phyloP scores from a whole-genome alignment of 257 asterid species.

The Solanum chiquidenum region DNA sequence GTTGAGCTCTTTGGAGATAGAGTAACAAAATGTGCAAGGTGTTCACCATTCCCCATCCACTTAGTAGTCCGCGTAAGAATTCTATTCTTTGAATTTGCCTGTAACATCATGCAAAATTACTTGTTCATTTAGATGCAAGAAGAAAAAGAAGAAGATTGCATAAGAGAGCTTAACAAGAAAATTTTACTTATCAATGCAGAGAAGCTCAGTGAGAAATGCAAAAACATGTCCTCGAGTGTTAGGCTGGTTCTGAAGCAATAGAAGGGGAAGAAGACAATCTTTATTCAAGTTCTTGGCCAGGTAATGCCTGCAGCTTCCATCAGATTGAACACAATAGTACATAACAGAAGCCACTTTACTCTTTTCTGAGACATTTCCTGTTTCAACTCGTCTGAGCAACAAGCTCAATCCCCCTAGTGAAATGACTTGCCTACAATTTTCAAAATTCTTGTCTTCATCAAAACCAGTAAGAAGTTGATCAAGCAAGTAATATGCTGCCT shows the following conservation, averaged over 20 bases:
- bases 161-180: background rate
- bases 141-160: background rate
- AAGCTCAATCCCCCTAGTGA: constrained; percentile 61
- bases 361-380: constrained; percentile 46
- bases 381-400: constrained; percentile 51
- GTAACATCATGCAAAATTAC: background rate
- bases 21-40: constrained; percentile 43
- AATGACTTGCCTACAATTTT: constrained; percentile 51
- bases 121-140: background rate
- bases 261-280: constrained; percentile 30
- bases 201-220: constrained; percentile 45
- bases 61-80: constrained; percentile 25
- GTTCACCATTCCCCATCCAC: constrained; percentile 58
- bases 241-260: constrained; percentile 19
- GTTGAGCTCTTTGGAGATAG: constrained; percentile 46
- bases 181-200: constrained; percentile 58
- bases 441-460: constrained; percentile 46
- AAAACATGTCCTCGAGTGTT: constrained; percentile 23
- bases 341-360: constrained; percentile 38
- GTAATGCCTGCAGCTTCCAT: constrained; percentile 62
- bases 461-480: constrained; percentile 51
- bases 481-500: constrained; percentile 62
- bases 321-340: constrained; percentile 46
- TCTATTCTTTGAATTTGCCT: constrained; percentile 45
- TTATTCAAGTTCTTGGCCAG: constrained; percentile 45